Conservation (phyloP, 1,284 basidiomycete species). For the Cystobasidium pallidum region DNA sequence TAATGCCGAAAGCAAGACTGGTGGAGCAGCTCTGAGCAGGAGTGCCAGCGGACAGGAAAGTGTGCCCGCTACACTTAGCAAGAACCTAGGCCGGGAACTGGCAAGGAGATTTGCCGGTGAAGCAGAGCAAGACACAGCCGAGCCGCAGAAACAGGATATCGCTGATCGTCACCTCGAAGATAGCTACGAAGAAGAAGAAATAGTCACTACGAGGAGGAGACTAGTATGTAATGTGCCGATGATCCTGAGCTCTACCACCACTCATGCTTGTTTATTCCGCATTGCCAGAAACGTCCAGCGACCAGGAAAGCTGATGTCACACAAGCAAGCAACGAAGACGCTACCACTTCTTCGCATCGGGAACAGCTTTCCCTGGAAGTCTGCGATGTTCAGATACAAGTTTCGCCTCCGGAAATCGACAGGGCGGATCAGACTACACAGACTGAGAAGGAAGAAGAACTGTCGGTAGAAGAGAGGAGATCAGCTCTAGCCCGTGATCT, state of each 20-base stretch:
- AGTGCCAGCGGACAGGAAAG: conserved; percentile 58
- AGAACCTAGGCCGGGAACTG: conserved; percentile 79
- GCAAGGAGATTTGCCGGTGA: conserved; percentile 63
- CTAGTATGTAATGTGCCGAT: conserved; percentile 51
- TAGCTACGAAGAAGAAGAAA: conserved; percentile 57
- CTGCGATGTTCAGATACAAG: conserved; percentile 64
- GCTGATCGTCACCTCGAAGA: conserved; percentile 56
- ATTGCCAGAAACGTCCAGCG: conserved; percentile 15
- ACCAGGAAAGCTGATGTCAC: not conserved
- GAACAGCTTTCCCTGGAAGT: conserved; percentile 56
- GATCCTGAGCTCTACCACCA: not conserved
- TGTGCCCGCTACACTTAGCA: conserved; percentile 68
- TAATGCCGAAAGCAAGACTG: conserved; percentile 53
- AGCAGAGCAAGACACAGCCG: conserved; percentile 51
- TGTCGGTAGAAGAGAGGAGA: conserved; percentile 62
- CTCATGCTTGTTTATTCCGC: not conserved
- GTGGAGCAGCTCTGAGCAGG: not conserved
- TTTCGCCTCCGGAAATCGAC: conserved; percentile 69
- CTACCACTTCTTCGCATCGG: not conserved
- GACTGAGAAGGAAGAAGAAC: conserved; percentile 64
- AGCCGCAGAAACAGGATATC: conserved; percentile 52
- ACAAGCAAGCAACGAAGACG: not conserved
- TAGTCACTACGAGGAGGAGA: conserved; percentile 57
- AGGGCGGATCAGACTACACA: conserved; percentile 55
- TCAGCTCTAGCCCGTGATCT: conserved; percentile 72